Base-by-base conservation (phyloP, 768 basidiomycete genomes). In the Gloeophyllum trabeum region DNA sequence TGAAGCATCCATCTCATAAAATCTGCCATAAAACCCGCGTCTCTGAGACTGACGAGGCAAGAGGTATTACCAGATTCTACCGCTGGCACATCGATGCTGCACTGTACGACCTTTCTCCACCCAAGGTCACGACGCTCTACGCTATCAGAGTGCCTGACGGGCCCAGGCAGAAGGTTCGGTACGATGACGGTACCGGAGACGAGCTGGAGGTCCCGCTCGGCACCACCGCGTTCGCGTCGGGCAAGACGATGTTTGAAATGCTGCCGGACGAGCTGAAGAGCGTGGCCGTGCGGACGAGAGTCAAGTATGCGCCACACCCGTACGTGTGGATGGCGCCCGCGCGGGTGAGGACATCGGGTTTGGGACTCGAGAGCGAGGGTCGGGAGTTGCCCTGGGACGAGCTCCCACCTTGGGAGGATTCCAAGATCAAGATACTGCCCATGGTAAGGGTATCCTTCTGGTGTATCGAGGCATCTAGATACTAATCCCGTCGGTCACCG, bases 61-160 rank as follows among this genome's bases (percentile, higher is more conserved):
- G 72, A 41, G 88, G 87, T n/a, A 59, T 70, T 35, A 92, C 89
- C n/a, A 73, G 89, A 28, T 92, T 84, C 70, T 91, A 89, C 59
- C 69, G 89, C 39, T 91, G 89, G 88, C 87, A 93, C 58, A 91
- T 92, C 59, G 90, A 92, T 50, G 89, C 91, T 1, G 87, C 87
- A 2, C 61, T 89, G 26, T 86, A 85, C 55, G 76, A 81, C 43
- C 67, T 81, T 10, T 74, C 76, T 20, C 85, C 85, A 14, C 89
- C 90, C 3, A 80, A 71, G 48, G 89, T 86, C 32, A 93, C 91
- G 4, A 87, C 88, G 1, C 73, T 93, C 16, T 90, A 89, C 50
- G 86, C 78, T 1, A 68, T 92, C 47, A 66, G 51, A 2, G 80
- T 92, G 0, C 91, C 90, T 2, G 46, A 66, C 20, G 89, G 87